Evolutionary conservation across 371 early-diverging fungal species (phyloP), one percentile per base, ranked within the genome.

Genomic region (Mucor racemosus): DNA sequence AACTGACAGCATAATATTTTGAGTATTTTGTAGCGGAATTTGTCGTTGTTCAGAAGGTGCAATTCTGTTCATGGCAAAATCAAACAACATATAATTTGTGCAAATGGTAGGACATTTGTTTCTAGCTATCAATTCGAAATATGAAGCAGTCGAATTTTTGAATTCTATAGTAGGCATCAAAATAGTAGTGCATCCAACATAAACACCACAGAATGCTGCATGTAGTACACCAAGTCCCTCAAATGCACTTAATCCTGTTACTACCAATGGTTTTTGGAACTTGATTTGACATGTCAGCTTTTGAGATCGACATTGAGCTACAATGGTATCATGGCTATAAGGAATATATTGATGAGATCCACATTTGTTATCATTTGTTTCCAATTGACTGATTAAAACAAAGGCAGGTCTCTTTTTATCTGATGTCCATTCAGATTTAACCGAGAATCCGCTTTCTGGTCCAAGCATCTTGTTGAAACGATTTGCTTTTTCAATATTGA

Each of bases 221-320:
- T 92, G 89, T 58, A 92, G 66, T 60, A 95, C 78, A 2, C 94
- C 93, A 41, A 92, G 75, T n/a, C 92, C 92, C n/a, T 78, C 85
- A 71, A 84, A 91, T 0, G 81, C 75, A 38, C 84, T 80, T 48
- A 89, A 80, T 41, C 90, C 88, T 3, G 88, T 81, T 0, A 67
- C 68, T 33, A 95, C 69, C 17, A 94, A 66, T 0, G 92, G 91
- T 19, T 81, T 75, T 26, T 80, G 77, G 10, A 82, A 80, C 48
- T 79, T 81, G 76, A 95, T 83, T 60, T 88, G 85, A 66, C 88
- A 88, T 40, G 91, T 92, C 56, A 88, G 78, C 67, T 90, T 91
- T 61, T 94, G 93, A 14, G 92, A 80, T 17, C 90, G 79, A 72
- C 93, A 90, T 60, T 90, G 91, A 19, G 88, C 81, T 60, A 95